Conservation (phyloP, 352 stramenopile species). For the Phytopythium chamaehyphon region DNA sequence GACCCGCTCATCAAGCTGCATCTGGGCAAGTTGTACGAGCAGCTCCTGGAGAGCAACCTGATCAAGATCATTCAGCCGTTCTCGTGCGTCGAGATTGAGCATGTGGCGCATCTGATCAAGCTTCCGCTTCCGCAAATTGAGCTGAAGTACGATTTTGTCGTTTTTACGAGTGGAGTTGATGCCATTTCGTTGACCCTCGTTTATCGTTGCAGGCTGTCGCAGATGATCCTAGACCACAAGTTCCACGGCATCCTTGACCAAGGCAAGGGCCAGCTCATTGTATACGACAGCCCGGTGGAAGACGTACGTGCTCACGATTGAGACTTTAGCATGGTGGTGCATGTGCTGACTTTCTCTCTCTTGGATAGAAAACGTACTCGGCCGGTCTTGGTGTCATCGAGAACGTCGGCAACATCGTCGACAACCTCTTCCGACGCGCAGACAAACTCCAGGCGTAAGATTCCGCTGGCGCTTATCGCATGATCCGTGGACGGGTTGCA, state of each 20-base stretch:
- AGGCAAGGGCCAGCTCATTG: constrained; percentile 98
- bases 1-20: constrained; percentile 92
- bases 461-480: background rate
- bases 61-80: constrained; percentile 99
- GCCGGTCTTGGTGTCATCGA: constrained; percentile 94
- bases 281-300: constrained; percentile 93
- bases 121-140: constrained; percentile 87
- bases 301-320: constrained; percentile 77
- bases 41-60: constrained; percentile 98
- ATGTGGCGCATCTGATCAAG: constrained; percentile 97
- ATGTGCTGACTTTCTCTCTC: constrained; percentile 6
- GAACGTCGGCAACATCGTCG: constrained; percentile 96
- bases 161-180: background rate
- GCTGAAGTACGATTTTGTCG: constrained; percentile 49
- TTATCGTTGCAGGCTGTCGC: constrained; percentile 88
- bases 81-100: constrained; percentile 95
- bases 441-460: constrained; percentile 79
- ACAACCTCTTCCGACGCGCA: constrained; percentile 90
- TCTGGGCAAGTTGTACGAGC: constrained; percentile 95
- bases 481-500: background rate
- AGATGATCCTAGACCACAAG: constrained; percentile 99
- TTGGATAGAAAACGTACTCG: constrained; percentile 88
- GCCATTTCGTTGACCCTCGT: background rate
- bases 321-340: background rate
- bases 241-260: constrained; percentile 99